Percentiles rank a stretch among this genome's conserved stretches.
phyloP scores from a whole-genome alignment of 139 green algal genomes.

The Closterium sp. region DNA sequence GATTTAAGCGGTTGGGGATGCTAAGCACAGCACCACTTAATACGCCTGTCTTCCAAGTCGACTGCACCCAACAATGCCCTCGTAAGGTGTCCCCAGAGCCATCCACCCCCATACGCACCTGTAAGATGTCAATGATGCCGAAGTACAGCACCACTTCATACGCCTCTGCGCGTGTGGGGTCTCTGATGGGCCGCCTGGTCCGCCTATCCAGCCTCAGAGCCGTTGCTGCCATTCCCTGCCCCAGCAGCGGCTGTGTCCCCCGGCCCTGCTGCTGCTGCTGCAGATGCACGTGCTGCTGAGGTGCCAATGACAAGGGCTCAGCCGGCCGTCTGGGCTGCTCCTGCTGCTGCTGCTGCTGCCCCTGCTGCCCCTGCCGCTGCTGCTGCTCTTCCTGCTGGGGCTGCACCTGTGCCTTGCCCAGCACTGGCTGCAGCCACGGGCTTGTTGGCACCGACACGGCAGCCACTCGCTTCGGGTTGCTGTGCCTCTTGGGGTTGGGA shows the following conservation, averaged over 20 bases:
- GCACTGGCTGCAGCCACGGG: neutral
- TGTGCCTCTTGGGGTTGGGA: neutral
- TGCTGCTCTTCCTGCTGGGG: neutral
- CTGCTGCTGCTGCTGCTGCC: no score
- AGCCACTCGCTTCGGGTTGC: neutral
- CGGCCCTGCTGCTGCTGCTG: neutral
- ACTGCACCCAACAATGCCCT: no score
- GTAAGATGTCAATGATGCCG: constrained; percentile 89
- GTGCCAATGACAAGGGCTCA: neutral
- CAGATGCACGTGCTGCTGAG: neutral
- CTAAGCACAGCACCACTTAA: no score
- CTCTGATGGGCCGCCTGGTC: neutral
- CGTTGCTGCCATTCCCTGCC: constrained; percentile 14
- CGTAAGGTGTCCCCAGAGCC: no score
- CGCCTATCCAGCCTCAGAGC: constrained; percentile 6
- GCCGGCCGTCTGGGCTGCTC: neutral
- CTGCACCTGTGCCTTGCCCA: neutral
- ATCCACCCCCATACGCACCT: constrained; percentile 61
- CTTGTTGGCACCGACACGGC: neutral
- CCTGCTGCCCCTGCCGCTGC: neutral
- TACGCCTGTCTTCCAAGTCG: no score
- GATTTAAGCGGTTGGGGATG: no score
- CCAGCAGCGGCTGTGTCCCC: neutral
- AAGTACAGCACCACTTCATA: constrained; percentile 79
- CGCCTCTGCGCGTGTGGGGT: neutral